A percentile compares a stretch with the other conserved stretches of the same genome.
Conservation (phyloP, 345 rosid genomes). For the Pistacia integerrima region DNA sequence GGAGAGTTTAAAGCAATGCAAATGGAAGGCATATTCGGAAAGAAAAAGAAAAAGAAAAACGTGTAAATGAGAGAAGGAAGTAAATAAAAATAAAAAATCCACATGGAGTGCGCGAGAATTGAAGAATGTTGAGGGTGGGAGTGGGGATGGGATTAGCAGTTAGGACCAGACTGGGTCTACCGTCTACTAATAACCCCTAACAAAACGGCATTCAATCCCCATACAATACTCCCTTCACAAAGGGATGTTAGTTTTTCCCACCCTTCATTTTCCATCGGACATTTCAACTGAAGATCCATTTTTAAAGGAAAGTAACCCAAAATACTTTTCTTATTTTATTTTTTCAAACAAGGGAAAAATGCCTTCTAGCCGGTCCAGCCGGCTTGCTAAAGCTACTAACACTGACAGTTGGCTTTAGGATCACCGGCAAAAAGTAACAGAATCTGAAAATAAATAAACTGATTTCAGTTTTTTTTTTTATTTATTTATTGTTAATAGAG, state of each 20-base stretch:
- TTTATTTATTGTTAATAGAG: background rate
- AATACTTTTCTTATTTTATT: background rate
- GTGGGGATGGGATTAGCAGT: background rate
- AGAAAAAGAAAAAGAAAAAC: background rate
- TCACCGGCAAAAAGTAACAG: conserved; percentile 23
- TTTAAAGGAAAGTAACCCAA: conserved; percentile 36
- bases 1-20: too few species aligned
- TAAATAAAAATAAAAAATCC: background rate
- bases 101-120: conserved; percentile 13
- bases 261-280: conserved; percentile 34
- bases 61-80: background rate
- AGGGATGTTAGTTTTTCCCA: conserved; percentile 36
- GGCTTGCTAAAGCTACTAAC: conserved; percentile 29
- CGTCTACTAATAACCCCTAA: conserved; percentile 41
- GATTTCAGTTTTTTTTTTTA: background rate
- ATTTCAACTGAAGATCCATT: conserved; percentile 52
- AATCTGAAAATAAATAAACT: conserved; percentile 9
- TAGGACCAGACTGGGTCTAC: conserved; percentile 38
- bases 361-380: conserved; percentile 26
- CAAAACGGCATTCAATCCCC: conserved; percentile 45
- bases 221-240: conserved; percentile 33
- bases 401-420: conserved; percentile 24
- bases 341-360: background rate
- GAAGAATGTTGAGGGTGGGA: background rate
- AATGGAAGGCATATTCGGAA: too few species aligned